Base-by-base conservation (phyloP, 441 rosid species). In the Syzygium syzygioides region DNA sequence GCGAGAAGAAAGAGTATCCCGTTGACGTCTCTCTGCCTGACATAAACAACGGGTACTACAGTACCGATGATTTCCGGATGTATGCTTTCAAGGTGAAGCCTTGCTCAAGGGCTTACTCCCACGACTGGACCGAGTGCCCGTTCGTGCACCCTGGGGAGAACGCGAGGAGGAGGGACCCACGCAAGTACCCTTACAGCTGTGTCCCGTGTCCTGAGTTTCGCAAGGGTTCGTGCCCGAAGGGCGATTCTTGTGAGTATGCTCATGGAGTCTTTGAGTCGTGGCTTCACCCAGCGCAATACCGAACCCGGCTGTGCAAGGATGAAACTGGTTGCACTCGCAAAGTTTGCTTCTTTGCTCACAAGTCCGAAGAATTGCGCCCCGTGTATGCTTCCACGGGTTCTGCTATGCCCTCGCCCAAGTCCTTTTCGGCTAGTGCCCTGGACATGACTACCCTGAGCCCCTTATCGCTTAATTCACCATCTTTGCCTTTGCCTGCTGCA, bases 131-230 rank as follows among this genome's bases (percentile, higher is more conserved):
- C 1, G 99, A 97, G 90, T 97, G 99, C 90, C 99, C 99, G 0
- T 97, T 97, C 71, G 99, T 96, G 86, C 99, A 97, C 91, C 99
- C 99, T 1, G 98, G 99, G 19, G 99, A 97, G 95, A 97, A 97
- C 23, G 99, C 99, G 0, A 95, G 99, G 93, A 94, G 99, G 90
- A 94, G 99, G 90, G 99, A 98, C 94, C 99, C 97, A 1, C 94
- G 94, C 92, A 98, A 96, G 95, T 96, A 94, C 88, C 97, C 97
- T 48, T 98, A 98, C 91, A 96, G 95, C 88, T 96, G 99, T 87
- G 99, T 98, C 71, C 99, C 99, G 4, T 98, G 99, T 92, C 99
- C 98, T 2, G 99, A 98, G 91, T 98, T 96, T 86, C 97, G 99
- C 79, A 98, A 96, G 92, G 99, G 99, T 1, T 86, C 99, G 23